A percentile compares a stretch with the other conserved stretches of the same genome.
These are phyloP conservation scores for Pseudogymnoascus sp. DNA, from an alignment of 2,329 filamentous ascomycete species.

Conservation along the genomic window DNA sequence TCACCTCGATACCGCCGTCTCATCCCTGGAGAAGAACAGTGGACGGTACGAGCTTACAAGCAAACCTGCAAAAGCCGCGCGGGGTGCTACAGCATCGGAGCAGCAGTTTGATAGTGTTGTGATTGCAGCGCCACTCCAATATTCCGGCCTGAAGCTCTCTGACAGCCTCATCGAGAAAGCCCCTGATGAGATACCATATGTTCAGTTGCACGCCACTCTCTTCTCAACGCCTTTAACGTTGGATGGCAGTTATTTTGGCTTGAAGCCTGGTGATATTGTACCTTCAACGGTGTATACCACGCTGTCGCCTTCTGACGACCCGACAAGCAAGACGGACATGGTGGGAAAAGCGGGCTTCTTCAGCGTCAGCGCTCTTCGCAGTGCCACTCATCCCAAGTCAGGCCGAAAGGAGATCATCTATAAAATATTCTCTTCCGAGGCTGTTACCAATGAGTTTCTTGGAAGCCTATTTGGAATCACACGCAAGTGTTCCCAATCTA, in stretches of 20 bases:
- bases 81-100: slow-evolving; percentile 13
- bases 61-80: slow-evolving; percentile 13
- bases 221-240: slow-evolving; percentile 71
- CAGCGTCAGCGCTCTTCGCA: slow-evolving; percentile 67
- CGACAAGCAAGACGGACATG: slow-evolving; percentile 41
- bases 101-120: slow-evolving; percentile 66
- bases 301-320: slow-evolving; percentile 36
- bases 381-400: slow-evolving; percentile 51
- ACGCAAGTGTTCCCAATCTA: slow-evolving; percentile 14
- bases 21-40: slow-evolving; percentile 44
- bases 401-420: slow-evolving; percentile 48
- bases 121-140: slow-evolving; percentile 77
- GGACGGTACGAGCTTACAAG: slow-evolving; percentile 40
- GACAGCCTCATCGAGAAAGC: slow-evolving; percentile 57
- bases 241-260: slow-evolving; percentile 63
- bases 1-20: slow-evolving; percentile 59
- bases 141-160: slow-evolving; percentile 56
- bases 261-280: slow-evolving; percentile 46
- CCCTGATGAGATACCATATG: slow-evolving; percentile 78
- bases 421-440: slow-evolving; percentile 54
- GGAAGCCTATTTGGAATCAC: slow-evolving; percentile 40
- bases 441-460: slow-evolving; percentile 45
- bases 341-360: slow-evolving; percentile 74
- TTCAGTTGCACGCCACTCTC: slow-evolving; percentile 78
- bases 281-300: slow-evolving; percentile 80